Evolutionary conservation across 768 basidiomycete genomes (phyloP), one percentile per base, ranked within the genome.

Genomic region (Pholiota microspora): DNA sequence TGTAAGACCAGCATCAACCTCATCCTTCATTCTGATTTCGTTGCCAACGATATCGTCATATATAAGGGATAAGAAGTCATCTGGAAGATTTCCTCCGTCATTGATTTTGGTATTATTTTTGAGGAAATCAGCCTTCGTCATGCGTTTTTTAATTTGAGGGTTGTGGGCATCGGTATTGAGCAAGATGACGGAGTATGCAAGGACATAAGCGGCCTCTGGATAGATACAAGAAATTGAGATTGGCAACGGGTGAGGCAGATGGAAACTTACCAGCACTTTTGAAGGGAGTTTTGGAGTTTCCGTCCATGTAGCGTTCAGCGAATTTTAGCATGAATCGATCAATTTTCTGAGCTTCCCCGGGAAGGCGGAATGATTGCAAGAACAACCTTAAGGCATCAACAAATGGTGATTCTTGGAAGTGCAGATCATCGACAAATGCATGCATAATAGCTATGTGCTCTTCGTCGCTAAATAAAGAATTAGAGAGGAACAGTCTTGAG

Each of bases 321-420:
- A 98, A 99, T 70, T 99, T 99, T 51, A 98, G 83, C 93, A 99
- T 95, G 73, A 84, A 98, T 7, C 97, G 86, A 79, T 99, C 97
- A 61, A 99, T 98, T 73, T 98, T 98, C 70, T 99, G 97, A 0
- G 94, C 78, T 71, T 99, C 97, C 40, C 97, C 97, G 6, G 97
- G 97, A 16, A 99, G 81, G 45, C 97, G 90, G 82, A 98, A 98
- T 3, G 93, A 83, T 69, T 99, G 97, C 24, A 99, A 74, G 72
- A 97, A 98, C 54, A 84, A 66, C 18, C 97, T 84, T 35, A 99
- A 75, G 1, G 97, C 94, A 62, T 95, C 91, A 36, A 95, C 86
- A 66, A 99, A 99, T 15, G 80, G 74, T 51, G 85, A 71, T 55
- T 86, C 84, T 38, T 79, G 82, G 71, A 99, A 92, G 58, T 98